A percentile compares a stretch with the other conserved stretches of the same genome.
Evolutionary conservation across 306 rosid genomes (phyloP).

Genomic region (Cucumis hystrix): DNA sequence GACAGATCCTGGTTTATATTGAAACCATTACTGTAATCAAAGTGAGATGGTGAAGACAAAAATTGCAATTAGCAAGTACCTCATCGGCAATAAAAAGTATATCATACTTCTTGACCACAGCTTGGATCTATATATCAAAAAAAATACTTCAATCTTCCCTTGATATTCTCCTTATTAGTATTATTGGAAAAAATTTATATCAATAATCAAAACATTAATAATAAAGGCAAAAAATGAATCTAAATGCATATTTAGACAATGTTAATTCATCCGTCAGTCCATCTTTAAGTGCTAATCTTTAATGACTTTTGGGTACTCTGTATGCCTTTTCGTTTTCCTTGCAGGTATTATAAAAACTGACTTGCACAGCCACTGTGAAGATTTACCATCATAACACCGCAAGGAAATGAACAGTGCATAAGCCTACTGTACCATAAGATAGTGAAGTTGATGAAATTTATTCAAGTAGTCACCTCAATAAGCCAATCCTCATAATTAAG

Average conservation of each 20-base stretch:
- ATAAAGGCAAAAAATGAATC: background rate
- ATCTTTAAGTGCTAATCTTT: background rate
- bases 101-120: conserved; percentile 83
- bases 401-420: background rate
- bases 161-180: background rate
- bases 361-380: background rate
- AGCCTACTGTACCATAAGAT: background rate
- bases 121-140: conserved; percentile 49
- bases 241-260: background rate
- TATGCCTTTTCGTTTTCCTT: background rate
- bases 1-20: background rate
- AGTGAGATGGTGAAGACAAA: background rate
- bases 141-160: background rate
- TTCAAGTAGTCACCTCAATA: background rate
- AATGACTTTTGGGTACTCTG: background rate
- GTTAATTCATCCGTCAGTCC: background rate
- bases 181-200: background rate
- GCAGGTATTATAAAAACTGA: background rate
- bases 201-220: background rate
- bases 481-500: background rate
- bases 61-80: conserved; percentile 26
- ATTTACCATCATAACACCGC: background rate
- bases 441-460: background rate
- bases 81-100: conserved; percentile 93
- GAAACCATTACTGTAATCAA: background rate